phyloP scores from a whole-genome alignment of 2,329 filamentous ascomycete genomes.

The Colletotrichum eleusines region DNA sequence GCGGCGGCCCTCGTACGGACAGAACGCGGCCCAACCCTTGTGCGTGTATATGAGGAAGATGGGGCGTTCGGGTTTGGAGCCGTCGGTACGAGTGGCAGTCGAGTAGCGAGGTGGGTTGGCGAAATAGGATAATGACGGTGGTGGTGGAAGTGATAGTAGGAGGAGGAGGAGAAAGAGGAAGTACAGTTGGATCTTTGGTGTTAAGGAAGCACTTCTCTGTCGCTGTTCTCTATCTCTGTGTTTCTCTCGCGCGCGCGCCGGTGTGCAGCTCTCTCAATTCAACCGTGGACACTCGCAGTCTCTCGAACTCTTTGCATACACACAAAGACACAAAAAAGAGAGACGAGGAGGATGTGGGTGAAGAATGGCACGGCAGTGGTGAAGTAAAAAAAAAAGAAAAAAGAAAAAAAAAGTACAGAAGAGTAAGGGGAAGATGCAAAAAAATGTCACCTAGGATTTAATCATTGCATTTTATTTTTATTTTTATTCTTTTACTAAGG shows the following conservation, averaged over 20 bases:
- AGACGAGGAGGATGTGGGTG: slow-evolving; percentile 21
- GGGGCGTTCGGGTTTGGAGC: slow-evolving; percentile 14
- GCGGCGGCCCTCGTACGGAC: slow-evolving; percentile 26
- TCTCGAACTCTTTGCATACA: slow-evolving; percentile 33
- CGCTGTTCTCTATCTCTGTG: background rate
- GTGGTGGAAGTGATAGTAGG: slow-evolving; percentile 1
- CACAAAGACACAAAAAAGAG: slow-evolving; percentile 9
- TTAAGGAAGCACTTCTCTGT: slow-evolving; percentile 19
- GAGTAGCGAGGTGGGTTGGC: slow-evolving; percentile 21
- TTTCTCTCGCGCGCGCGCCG: background rate
- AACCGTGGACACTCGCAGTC: slow-evolving; percentile 37
- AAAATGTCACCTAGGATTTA: slow-evolving; percentile 42
- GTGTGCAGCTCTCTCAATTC: slow-evolving; percentile 25
- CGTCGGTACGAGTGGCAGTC: slow-evolving; percentile 22
- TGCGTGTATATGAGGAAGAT: slow-evolving; percentile 11
- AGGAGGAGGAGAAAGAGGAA: slow-evolving; percentile 1
- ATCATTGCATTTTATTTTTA: slow-evolving; percentile 42
- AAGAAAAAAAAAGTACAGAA: slow-evolving; percentile 31
- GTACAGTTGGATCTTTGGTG: slow-evolving; percentile 9
- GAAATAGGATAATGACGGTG: slow-evolving; percentile 6
- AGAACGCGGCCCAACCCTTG: slow-evolving; percentile 33
- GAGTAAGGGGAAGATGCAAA: slow-evolving; percentile 42
- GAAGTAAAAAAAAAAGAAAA: no score
- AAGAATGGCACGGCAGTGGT: slow-evolving; percentile 24
- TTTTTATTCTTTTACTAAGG: slow-evolving; percentile 32